phyloP scores from a whole-genome alignment of 2,329 filamentous ascomycete species.

The Helminthosporium solani region DNA sequence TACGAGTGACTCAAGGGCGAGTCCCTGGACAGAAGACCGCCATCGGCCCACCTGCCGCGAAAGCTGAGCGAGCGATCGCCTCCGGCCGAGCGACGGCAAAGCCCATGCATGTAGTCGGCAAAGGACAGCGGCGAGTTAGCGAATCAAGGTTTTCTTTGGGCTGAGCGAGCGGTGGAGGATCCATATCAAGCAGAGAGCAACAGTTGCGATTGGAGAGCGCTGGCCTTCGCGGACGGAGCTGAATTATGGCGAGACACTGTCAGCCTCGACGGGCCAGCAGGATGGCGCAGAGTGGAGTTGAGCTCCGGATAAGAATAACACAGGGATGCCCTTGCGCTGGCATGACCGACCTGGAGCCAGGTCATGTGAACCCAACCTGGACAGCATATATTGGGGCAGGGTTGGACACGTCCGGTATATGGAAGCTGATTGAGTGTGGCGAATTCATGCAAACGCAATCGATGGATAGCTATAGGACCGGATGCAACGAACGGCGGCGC shows the following conservation, averaged over 20 bases:
- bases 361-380: constrained; percentile 10
- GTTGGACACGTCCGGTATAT: constrained; percentile 10
- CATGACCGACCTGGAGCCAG: constrained; percentile 9
- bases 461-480: constrained; percentile 11
- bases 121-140: constrained; percentile 11
- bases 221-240: no score
- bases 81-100: constrained; percentile 13
- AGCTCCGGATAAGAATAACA: constrained; percentile 10
- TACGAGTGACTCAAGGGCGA: constrained; percentile 8
- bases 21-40: constrained; percentile 12
- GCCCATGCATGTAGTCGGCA: constrained; percentile 10
- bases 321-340: constrained; percentile 10
- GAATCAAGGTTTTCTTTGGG: constrained; percentile 13
- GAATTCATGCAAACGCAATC: constrained; percentile 11
- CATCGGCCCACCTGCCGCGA: constrained; percentile 11
- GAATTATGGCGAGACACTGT: constrained; percentile 6
- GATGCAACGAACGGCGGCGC: constrained; percentile 10
- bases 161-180: constrained; percentile 12
- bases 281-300: constrained; percentile 9
- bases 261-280: constrained; percentile 10
- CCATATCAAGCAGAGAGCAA: constrained; percentile 7
- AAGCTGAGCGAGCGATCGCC: constrained; percentile 12
- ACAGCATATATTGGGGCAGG: constrained; percentile 8
- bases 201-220: no score
- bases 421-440: constrained; percentile 9